These are phyloP conservation scores for Lenzites betulinus DNA, from an alignment of 768 basidiomycete species.

Conservation along the genomic window DNA sequence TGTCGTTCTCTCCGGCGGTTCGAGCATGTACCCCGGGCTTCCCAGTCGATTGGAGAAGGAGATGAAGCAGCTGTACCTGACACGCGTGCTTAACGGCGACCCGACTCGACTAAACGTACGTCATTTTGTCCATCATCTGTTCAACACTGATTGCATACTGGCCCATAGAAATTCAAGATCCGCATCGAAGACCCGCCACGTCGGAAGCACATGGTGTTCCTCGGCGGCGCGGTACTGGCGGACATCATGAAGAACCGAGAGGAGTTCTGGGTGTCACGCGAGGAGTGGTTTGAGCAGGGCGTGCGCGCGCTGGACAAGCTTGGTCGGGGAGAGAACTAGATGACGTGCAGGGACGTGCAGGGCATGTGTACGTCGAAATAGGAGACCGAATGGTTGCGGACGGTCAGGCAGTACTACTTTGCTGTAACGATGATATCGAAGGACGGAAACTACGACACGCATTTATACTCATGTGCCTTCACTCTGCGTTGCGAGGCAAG, in stretches of 20 bases:
- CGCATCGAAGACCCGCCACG: slow-evolving; percentile 97
- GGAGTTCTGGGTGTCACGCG: slow-evolving; percentile 94
- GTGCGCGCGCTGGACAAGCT: slow-evolving; percentile 82
- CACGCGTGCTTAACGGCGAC: slow-evolving; percentile 83
- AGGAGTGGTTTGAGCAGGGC: slow-evolving; percentile 96
- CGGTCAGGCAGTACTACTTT: slow-evolving; percentile 9
- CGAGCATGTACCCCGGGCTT: slow-evolving; percentile 98
- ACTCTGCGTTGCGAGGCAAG: too few relatives aligned
- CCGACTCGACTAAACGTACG: slow-evolving; percentile 83
- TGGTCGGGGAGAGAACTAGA: slow-evolving; percentile 56
- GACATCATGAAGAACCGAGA: slow-evolving; percentile 97
- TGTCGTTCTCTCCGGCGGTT: slow-evolving; percentile 95
- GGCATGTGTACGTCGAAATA: background rate
- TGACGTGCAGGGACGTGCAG: slow-evolving; percentile 1
- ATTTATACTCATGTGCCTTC: too few relatives aligned
- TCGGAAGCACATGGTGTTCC: slow-evolving; percentile 99
- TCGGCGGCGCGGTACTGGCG: slow-evolving; percentile 96
- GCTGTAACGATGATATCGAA: slow-evolving; percentile 12
- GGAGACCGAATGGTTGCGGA: background rate
- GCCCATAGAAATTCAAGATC: slow-evolving; percentile 94
- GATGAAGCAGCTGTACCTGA: slow-evolving; percentile 98
- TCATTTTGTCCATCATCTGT: slow-evolving; percentile 21
- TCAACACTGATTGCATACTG: background rate
- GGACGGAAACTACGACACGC: slow-evolving; percentile 5
- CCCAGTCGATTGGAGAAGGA: slow-evolving; percentile 98